Evolutionary conservation across 345 rosid species (phyloP), one percentile per base, ranked within the genome.

Genomic region (Boechera retrofracta): DNA sequence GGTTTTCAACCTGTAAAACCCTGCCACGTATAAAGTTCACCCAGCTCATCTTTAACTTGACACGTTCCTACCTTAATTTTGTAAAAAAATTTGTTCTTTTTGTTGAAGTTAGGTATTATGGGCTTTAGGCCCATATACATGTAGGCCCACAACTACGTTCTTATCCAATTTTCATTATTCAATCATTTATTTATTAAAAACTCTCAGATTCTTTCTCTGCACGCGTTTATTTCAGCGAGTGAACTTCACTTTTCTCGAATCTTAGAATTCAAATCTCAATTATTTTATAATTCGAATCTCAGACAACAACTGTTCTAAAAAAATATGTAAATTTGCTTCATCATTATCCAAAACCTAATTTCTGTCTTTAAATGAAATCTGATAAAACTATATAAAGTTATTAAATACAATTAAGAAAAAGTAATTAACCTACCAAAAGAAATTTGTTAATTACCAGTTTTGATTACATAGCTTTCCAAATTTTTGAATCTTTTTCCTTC

Each of bases 151-250:
- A 75, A 7, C 7, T n/a, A 41, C 62, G 51, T 75, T 12, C 45
- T 75, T 67, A 59, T 75, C 79, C 72, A 57, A 11, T 31, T 47
- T 58, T 60, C 72, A 66, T 33, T 54, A 54, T 41, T 54, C 53
- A 45, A 64, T 44, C 36, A 9, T 9, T 38, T 1, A 4, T n/a
- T 32, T 1, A 4, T n/a, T 32, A 6, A 65, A 55, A 64, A 33
- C 64, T 32, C 36, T 4, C 16, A 74, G 21, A 56, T 55, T 65
- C 72, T 28, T 6, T 28, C 52, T 8, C 24, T 28, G 24, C 69
- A 39, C 70, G 70, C 61, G 31, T 16, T 31, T 1, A 0, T 55
- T 10, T 0, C 0, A 3, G 66, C 66, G 66, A 44, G 66, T 71
- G 33, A 1, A 45, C n/a, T 13, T 44, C 26, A 21, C 1, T 42